phyloP scores from a whole-genome alignment of 495 filamentous ascomycete genomes.

The Penicillium herquei region DNA sequence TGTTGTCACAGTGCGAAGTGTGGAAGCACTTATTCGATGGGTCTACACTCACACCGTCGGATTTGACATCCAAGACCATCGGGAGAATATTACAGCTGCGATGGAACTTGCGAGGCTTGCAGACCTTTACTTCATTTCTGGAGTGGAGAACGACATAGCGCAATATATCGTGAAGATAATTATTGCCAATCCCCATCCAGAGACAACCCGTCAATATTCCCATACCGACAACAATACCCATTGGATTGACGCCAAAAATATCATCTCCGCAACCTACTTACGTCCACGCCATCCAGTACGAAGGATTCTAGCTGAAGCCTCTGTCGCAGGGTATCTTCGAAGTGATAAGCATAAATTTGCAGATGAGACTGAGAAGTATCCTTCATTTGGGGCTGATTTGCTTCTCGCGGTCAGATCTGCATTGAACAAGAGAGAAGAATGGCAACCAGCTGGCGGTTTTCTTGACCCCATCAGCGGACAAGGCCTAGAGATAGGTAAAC shows the following conservation, averaged over 20 bases:
- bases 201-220: background rate
- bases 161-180: conserved; percentile 19
- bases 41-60: background rate
- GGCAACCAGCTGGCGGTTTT: background rate
- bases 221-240: conserved; percentile 16
- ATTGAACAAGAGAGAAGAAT: background rate
- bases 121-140: conserved; percentile 22
- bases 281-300: conserved; percentile 22
- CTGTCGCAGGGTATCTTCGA: conserved; percentile 1
- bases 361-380: background rate
- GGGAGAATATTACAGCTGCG: conserved; percentile 17
- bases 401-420: background rate
- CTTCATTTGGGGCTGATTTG: background rate
- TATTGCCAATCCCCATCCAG: conserved; percentile 12
- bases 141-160: conserved; percentile 20
- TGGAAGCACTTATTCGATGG: too few species aligned
- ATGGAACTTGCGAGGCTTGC: conserved; percentile 30
- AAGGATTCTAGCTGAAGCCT: conserved; percentile 17
- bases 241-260: conserved; percentile 19
- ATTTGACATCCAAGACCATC: conserved; percentile 1
- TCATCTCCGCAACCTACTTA: conserved; percentile 20
- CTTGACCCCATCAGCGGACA: background rate
- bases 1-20: too few species aligned
- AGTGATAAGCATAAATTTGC: background rate
- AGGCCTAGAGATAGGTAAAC: background rate